Conservation (phyloP, 2,329 filamentous ascomycete species). For the Epichloe festucae region DNA sequence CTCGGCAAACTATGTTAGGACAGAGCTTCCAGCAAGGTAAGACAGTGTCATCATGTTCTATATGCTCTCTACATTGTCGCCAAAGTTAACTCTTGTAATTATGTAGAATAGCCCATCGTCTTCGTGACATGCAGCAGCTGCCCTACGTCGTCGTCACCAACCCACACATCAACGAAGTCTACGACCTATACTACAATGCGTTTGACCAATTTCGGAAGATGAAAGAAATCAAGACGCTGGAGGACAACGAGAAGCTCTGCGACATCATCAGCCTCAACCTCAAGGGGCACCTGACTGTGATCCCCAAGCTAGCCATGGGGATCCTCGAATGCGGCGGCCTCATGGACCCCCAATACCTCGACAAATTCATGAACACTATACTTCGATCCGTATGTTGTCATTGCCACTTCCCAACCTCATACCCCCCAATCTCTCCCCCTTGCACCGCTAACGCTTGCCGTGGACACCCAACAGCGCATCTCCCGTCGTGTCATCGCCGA, state of each 20-base stretch:
- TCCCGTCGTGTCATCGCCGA: conserved; percentile 94
- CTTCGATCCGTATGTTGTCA: conserved; percentile 62
- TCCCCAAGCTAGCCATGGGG: conserved; percentile 87
- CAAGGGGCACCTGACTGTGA: conserved; percentile 80
- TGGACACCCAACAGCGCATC: conserved; percentile 50
- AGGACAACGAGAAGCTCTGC: conserved; percentile 85
- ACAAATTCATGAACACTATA: conserved; percentile 91
- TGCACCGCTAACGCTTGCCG: neutral
- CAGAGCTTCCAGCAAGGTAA: conserved; percentile 48
- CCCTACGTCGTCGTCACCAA: conserved; percentile 97
- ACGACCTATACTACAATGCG: conserved; percentile 93
- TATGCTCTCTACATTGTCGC: neutral
- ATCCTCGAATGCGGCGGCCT: conserved; percentile 80
- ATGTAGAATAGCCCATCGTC: conserved; percentile 70
- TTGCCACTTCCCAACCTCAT: neutral
- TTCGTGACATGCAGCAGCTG: conserved; percentile 93
- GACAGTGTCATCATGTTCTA: neutral
- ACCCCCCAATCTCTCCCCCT: neutral
- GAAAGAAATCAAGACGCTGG: conserved; percentile 68
- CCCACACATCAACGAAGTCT: conserved; percentile 82
- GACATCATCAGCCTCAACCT: conserved; percentile 66
- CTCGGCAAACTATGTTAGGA: conserved; percentile 94
- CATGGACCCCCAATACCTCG: conserved; percentile 68
- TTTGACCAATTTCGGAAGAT: conserved; percentile 83
- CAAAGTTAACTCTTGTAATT: neutral